These are phyloP conservation scores for Pezicula neosporulosa DNA, from an alignment of 2,329 filamentous ascomycete species.

Conservation along the genomic window DNA sequence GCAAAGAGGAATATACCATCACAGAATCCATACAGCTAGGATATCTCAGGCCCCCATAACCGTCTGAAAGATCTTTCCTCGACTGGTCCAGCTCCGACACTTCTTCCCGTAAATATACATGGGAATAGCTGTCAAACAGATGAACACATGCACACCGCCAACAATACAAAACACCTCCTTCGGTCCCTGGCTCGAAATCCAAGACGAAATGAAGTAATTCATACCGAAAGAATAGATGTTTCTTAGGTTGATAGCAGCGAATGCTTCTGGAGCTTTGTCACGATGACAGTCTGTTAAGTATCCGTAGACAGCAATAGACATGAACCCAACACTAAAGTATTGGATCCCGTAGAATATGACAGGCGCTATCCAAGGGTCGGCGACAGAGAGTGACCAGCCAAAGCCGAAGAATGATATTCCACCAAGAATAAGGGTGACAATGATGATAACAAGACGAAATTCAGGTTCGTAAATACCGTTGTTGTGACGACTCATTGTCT, in stretches of 20 bases:
- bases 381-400: conserved; percentile 26
- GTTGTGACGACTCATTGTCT: conserved; percentile 32
- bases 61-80: conserved; percentile 25
- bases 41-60: conserved; percentile 16
- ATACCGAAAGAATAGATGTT: conserved; percentile 32
- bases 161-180: conserved; percentile 30
- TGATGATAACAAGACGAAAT: conserved; percentile 27
- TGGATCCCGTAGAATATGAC: conserved; percentile 34
- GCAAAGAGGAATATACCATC: too few relatives aligned
- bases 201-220: conserved; percentile 32
- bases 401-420: conserved; percentile 36
- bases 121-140: conserved; percentile 28
- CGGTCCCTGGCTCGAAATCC: conserved; percentile 29
- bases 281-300: conserved; percentile 37
- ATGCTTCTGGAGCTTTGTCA: conserved; percentile 34
- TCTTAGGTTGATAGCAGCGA: conserved; percentile 35
- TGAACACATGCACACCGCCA: conserved; percentile 31
- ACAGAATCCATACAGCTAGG: too few relatives aligned
- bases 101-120: conserved; percentile 33
- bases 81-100: conserved; percentile 29
- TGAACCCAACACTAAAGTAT: conserved; percentile 32
- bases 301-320: conserved; percentile 31
- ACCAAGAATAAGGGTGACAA: conserved; percentile 20
- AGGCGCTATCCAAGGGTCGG: conserved; percentile 19
- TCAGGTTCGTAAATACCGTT: conserved; percentile 33